Percentiles rank a stretch among this genome's conserved stretches.
Conservation (phyloP, 75 land plant species). For the Pseudotsuga menziesii region DNA sequence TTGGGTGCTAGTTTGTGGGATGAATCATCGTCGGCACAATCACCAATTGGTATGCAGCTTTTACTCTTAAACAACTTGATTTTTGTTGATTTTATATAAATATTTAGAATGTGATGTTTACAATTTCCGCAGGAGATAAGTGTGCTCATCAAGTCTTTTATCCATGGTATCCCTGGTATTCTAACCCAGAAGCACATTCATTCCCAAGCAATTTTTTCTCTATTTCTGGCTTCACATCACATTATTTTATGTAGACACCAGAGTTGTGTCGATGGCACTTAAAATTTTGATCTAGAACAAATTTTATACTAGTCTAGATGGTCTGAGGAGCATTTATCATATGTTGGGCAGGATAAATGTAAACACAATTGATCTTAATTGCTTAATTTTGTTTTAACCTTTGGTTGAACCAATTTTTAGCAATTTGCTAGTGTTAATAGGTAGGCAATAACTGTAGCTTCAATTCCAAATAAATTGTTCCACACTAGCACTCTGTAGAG, state of each 20-base stretch:
- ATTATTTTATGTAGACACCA: not conserved
- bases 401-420: not conserved
- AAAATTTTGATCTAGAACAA: not conserved
- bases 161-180: no score
- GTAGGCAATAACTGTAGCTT: not conserved
- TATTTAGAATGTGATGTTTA: not conserved
- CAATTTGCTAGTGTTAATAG: not conserved
- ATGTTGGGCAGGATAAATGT: not conserved
- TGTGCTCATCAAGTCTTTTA: not conserved
- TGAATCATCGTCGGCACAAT: slow-evolving; percentile 12
- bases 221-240: not conserved
- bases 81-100: slow-evolving; percentile 9
- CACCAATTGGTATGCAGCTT: slow-evolving; percentile 17
- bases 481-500: not conserved
- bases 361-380: not conserved
- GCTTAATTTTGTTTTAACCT: not conserved
- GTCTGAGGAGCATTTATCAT: not conserved
- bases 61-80: slow-evolving; percentile 7
- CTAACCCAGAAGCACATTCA: no score
- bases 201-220: no score
- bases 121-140: not conserved
- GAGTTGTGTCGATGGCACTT: not conserved
- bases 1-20: slow-evolving; percentile 24
- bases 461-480: not conserved
- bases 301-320: not conserved